These are phyloP conservation scores for Barbarea vulgaris DNA, from an alignment of 345 rosid species.

Conservation along the genomic window DNA sequence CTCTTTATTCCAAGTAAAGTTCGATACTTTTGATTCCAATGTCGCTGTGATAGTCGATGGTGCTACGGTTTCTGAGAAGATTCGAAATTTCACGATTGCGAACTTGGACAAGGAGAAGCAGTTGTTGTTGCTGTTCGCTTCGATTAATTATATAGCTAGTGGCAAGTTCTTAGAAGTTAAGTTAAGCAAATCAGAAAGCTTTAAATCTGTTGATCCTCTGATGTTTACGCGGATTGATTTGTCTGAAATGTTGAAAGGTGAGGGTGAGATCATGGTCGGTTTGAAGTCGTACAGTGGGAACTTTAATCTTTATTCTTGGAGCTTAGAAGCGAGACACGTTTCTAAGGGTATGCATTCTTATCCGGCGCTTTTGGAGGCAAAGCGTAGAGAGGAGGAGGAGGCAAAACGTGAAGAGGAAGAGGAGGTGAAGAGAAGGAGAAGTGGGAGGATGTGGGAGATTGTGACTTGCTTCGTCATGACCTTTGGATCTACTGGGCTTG, in stretches of 20 bases:
- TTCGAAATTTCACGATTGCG: constrained; percentile 46
- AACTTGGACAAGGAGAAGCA: constrained; percentile 48
- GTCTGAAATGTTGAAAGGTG: constrained; percentile 49
- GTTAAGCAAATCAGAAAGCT: constrained; percentile 51
- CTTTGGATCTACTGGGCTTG: constrained; percentile 66
- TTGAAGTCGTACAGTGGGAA: constrained; percentile 62
- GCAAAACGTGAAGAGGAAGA: constrained; percentile 40
- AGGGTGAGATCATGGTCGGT: constrained; percentile 56
- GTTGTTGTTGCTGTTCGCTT: constrained; percentile 45
- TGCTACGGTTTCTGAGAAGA: constrained; percentile 45
- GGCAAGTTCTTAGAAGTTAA: constrained; percentile 66
- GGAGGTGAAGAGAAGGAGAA: constrained; percentile 38
- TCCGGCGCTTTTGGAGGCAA: constrained; percentile 36
- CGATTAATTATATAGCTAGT: constrained; percentile 69
- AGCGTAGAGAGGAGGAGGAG: constrained; percentile 41
- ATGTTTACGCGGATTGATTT: constrained; percentile 52
- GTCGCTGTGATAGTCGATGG: constrained; percentile 59
- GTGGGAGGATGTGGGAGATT: constrained; percentile 51
- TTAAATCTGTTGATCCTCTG: constrained; percentile 51
- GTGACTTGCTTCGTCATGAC: constrained; percentile 66
- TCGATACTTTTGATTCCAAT: constrained; percentile 53
- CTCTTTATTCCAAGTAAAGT: constrained; percentile 50
- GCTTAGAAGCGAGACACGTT: constrained; percentile 48
- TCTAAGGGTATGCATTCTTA: constrained; percentile 65
- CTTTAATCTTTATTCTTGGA: constrained; percentile 67